Evolutionary conservation across 2,329 filamentous ascomycete species (phyloP).

Genomic region (Apiospora rasikravindrae): DNA sequence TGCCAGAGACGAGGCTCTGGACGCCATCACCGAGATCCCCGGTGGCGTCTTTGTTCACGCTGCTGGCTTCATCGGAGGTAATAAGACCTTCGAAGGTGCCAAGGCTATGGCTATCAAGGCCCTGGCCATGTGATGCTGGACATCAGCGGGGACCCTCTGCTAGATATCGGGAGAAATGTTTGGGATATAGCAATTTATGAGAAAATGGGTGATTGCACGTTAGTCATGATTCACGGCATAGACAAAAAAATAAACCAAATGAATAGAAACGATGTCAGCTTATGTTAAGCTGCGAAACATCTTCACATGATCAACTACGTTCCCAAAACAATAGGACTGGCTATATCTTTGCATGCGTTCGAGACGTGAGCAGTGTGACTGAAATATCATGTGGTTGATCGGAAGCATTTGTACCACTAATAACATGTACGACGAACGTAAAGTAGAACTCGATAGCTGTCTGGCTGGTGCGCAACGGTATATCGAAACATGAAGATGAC

Average conservation of each 20-base stretch:
- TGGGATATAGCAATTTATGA: not conserved
- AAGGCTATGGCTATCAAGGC: constrained; percentile 85
- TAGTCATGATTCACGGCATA: constrained; percentile 20
- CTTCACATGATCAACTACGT: not conserved
- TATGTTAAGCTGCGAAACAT: not conserved
- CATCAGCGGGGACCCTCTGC: not conserved
- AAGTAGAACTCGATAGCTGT: not conserved
- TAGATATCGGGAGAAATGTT: not conserved
- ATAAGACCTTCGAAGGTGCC: constrained; percentile 88
- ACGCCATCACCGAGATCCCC: constrained; percentile 69
- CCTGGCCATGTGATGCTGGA: constrained; percentile 40
- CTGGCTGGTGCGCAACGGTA: constrained; percentile 1
- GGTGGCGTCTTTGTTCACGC: constrained; percentile 94
- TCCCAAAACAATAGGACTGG: not conserved
- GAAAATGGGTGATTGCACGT: not conserved
- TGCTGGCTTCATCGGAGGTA: constrained; percentile 93
- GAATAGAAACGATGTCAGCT: not conserved
- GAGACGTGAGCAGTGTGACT: not conserved
- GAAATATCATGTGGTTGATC: not conserved
- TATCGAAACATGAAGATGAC: not conserved
- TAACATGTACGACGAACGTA: constrained; percentile 18
- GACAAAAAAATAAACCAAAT: constrained; percentile 20
- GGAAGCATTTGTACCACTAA: not conserved
- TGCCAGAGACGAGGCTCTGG: constrained; percentile 83
- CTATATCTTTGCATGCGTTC: not conserved